A percentile compares a stretch with the other conserved stretches of the same genome.
These are phyloP conservation scores for Mycena amicta DNA, from an alignment of 768 basidiomycete species.

Conservation along the genomic window DNA sequence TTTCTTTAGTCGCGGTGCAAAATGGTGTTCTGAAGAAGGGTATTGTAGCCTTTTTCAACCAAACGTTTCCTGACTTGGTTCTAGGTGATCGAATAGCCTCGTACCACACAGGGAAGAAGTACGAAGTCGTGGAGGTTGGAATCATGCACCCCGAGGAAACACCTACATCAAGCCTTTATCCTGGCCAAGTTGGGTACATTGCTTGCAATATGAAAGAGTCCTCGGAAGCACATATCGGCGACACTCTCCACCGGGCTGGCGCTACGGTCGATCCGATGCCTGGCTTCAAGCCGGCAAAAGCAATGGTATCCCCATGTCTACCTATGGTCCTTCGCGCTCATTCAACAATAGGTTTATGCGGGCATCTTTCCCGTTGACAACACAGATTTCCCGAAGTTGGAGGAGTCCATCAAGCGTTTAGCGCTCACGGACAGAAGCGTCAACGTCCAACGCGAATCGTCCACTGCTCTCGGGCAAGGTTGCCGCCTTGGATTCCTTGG, in stretches of 20 bases:
- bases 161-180: slow-evolving; percentile 63
- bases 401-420: slow-evolving; percentile 91
- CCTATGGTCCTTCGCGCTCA: slow-evolving; percentile 3
- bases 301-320: slow-evolving; percentile 66
- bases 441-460: slow-evolving; percentile 88
- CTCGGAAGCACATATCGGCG: slow-evolving; percentile 92
- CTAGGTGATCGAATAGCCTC: slow-evolving; percentile 90
- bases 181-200: slow-evolving; percentile 86
- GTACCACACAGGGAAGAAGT: slow-evolving; percentile 50
- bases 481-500: slow-evolving; percentile 94
- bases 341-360: slow-evolving; percentile 75
- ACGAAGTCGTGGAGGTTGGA: slow-evolving; percentile 19
- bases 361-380: slow-evolving; percentile 93
- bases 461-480: slow-evolving; percentile 92
- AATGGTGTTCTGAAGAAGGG: slow-evolving; percentile 84
- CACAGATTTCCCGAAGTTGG: slow-evolving; percentile 89
- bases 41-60: slow-evolving; percentile 27
- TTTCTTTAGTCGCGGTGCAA: slow-evolving; percentile 84
- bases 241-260: slow-evolving; percentile 83
- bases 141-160: slow-evolving; percentile 35
- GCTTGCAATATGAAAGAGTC: slow-evolving; percentile 99
- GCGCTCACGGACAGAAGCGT: slow-evolving; percentile 89
- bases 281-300: slow-evolving; percentile 89
- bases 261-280: slow-evolving; percentile 79
- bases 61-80: background rate